Evolutionary conservation across 2,329 filamentous ascomycete species (phyloP), one percentile per base, ranked within the genome.

Genomic region (Didymella keratinophila): DNA sequence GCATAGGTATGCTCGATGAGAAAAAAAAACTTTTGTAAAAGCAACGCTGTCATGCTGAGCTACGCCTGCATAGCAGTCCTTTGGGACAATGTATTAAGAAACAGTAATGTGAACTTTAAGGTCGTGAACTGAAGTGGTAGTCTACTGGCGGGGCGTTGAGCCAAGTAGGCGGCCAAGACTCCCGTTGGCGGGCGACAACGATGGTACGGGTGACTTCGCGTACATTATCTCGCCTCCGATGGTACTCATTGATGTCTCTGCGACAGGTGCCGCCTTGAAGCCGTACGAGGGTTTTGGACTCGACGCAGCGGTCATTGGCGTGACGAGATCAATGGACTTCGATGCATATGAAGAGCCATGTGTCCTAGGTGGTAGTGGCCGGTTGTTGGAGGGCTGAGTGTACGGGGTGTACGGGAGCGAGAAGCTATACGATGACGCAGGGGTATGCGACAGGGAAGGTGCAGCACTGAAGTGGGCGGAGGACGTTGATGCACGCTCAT

Each of bases 401-500:
- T 56, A 56, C 16, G 76, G 76, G 6, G 75, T 77, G 34, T 78
- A 79, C 6, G 78, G 75, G n/a, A 78, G 69, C 12, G 80, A 82
- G 43, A 76, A 80, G 66, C 78, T 79, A 52, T 78, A 66, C 8
- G 79, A 79, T 8, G 78, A 81, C 25, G 77, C 73, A 9, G 81
- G 80, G 4, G 81, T 81, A 64, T 82, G 78, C 28, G 77, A 78
- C 45, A 82, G 73, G 16, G 80, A 82, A 5, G 81, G 79, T 25
- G 79, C 67, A 53, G 72, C 70, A 62, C 71, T 78, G 58, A 70
- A 71, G 52, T 68, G 76, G 58, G 72, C 67, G 42, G 74, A 68
- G 16, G 76, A 74, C 11, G 73, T 74, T 12, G 71, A 75, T 42
- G 74, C 66, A 45, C 76, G 71, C 49, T 64, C 69, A 65, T 73